Conservation (phyloP, 2,329 filamentous ascomycete species). For the Colletotrichum eremochloae region DNA sequence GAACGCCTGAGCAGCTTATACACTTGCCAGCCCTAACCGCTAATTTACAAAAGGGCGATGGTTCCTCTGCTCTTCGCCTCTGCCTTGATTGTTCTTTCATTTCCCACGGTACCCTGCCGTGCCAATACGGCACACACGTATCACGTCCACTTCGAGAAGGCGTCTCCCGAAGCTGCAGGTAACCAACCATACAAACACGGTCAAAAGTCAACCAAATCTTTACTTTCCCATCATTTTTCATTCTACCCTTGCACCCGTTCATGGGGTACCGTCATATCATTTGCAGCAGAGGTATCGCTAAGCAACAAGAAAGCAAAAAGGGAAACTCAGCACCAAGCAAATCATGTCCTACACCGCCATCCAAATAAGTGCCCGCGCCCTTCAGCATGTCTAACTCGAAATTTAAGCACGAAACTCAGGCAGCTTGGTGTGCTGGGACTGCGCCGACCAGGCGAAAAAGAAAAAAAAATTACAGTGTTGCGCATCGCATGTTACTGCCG, state of each 20-base stretch:
- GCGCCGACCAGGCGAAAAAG: conserved; percentile 21
- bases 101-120: neutral
- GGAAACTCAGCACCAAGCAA: neutral
- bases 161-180: neutral
- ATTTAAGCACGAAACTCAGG: conserved; percentile 22
- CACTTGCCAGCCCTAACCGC: neutral
- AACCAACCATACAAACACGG: neutral
- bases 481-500: neutral
- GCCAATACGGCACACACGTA: neutral
- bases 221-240: conserved; percentile 4
- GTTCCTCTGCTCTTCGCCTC: neutral
- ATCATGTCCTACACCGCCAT: conserved; percentile 1
- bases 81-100: neutral
- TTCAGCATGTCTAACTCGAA: conserved; percentile 12
- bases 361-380: neutral
- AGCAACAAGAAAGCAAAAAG: conserved; percentile 18
- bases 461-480: neutral
- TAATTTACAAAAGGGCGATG: neutral
- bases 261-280: conserved; percentile 10
- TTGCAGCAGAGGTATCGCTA: conserved; percentile 37
- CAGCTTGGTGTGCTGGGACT: conserved; percentile 31
- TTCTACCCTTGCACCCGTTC: neutral
- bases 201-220: neutral
- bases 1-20: neutral
- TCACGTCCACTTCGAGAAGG: neutral